Base-by-base conservation (phyloP, 75 land plant genomes). In the Pinus taeda region DNA sequence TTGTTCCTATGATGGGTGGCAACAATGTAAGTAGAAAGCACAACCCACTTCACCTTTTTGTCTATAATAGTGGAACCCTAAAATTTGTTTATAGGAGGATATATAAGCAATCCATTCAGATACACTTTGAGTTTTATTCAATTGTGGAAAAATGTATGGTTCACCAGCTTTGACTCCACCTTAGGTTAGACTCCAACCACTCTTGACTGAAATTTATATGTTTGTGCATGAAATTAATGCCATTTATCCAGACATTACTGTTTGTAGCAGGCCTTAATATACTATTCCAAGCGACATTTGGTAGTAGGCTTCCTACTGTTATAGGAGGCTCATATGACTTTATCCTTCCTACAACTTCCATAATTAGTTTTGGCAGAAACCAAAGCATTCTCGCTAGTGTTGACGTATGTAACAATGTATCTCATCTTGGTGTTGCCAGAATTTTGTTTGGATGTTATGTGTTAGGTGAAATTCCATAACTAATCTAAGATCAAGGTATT, bases 1-100 rank as follows among this genome's bases (percentile, higher is more conserved):
- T 95, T 70, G 90, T 95, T 75, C 94, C 92, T 55, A 90, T 85
- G 77, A 89, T 93, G 96, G 90, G 96, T 75, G 92, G 96, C 42
- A 89, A 90, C 76, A 86, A 83, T 79, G 93, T 89, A 79, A 91
- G 93, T 73, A 29, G 21, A 67, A 37, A 67, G 30, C 4, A 1
- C 59, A 42, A 29, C 8, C 33, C 17, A n/a, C n/a, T n/a, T 5
- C 15, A 29, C 22, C n/a, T 42, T 17, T 42, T 8, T 24, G 39
- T 37, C 12, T 45, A 9, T 8, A 15, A 15, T 24, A 39, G 39
- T 42, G 4, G 20, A 42, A 39, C 0, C 21, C 22, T n/a, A 3
- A 11, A 20, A 69, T 39, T 69, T 69, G 11, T 20, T 2, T 39
- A 18, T 3, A 20, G 12, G 7, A n/a, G 15, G 53, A 42, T 1